Conservation (phyloP, 2,329 filamentous ascomycete species). For the Ophiocordyceps unilateralis region DNA sequence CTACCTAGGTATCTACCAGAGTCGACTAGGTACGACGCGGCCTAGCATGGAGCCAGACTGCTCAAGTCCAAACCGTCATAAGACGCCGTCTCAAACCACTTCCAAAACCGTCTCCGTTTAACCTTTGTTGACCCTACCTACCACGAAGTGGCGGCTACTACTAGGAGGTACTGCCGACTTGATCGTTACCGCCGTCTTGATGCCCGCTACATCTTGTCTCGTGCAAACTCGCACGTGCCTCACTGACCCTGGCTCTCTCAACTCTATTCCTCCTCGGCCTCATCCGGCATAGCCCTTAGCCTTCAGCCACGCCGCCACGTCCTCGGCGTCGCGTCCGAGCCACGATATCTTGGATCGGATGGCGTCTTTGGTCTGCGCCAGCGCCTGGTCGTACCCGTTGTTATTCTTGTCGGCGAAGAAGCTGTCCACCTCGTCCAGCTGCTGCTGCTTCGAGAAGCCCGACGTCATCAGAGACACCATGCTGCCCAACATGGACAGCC, state of each 20-base stretch:
- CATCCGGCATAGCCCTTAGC: slow-evolving; percentile 6
- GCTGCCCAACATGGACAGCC: slow-evolving; percentile 66
- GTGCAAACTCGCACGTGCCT: no score
- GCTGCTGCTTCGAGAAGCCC: slow-evolving; percentile 61
- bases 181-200: no score
- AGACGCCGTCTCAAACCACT: no score
- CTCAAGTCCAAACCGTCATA: no score
- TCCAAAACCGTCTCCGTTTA: no score
- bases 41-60: no score
- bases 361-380: slow-evolving; percentile 78
- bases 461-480: slow-evolving; percentile 71
- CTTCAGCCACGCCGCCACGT: slow-evolving; percentile 10
- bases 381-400: slow-evolving; percentile 67
- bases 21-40: no score
- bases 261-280: not conserved
- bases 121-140: no score
- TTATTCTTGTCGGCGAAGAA: slow-evolving; percentile 77
- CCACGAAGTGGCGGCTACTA: no score
- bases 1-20: no score
- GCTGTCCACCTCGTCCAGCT: slow-evolving; percentile 55
- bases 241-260: not conserved
- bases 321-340: slow-evolving; percentile 9
- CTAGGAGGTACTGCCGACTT: no score
- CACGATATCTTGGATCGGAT: slow-evolving; percentile 54
- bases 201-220: no score